These are phyloP conservation scores for Thelonectria rubi DNA, from an alignment of 2,329 filamentous ascomycete species.

Conservation along the genomic window DNA sequence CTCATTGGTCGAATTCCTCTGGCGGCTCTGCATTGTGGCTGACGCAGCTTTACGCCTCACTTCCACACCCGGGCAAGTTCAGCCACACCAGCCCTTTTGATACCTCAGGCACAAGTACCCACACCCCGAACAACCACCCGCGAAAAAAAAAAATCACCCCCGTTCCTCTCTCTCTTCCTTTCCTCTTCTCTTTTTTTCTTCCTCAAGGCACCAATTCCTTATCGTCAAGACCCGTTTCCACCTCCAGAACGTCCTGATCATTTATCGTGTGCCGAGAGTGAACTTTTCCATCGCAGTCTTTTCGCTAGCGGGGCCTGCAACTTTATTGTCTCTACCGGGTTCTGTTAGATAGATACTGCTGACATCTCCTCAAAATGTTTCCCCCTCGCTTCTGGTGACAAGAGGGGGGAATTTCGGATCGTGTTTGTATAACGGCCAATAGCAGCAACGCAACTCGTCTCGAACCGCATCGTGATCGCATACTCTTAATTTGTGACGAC, in stretches of 20 bases:
- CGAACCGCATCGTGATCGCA: too few species aligned
- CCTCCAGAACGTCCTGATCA: constrained; percentile 86
- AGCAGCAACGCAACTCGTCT: too few species aligned
- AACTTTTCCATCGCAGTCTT: constrained; percentile 72
- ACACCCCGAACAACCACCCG: constrained; percentile 18
- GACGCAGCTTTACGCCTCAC: constrained; percentile 14
- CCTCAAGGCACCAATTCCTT: constrained; percentile 84
- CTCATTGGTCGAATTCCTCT: not conserved
- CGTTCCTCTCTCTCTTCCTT: constrained; percentile 35
- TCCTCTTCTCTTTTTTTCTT: constrained; percentile 51
- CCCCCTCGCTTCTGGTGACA: not conserved
- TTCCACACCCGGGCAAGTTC: too few species aligned
- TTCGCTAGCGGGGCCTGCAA: constrained; percentile 97
- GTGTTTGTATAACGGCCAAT: not conserved
- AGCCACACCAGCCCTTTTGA: not conserved
- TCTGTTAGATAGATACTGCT: constrained; percentile 98
- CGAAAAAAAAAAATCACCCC: not conserved
- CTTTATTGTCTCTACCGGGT: constrained; percentile 69
- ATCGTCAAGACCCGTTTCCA: constrained; percentile 85
- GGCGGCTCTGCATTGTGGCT: not conserved
- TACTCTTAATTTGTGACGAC: too few species aligned
- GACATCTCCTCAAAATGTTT: constrained; percentile 63
- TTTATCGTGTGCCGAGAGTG: constrained; percentile 86
- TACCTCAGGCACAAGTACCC: constrained; percentile 42
- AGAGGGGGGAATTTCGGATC: not conserved